These are phyloP conservation scores for Ehretia macrophylla DNA, from an alignment of 257 asterid genomes.

Conservation along the genomic window DNA sequence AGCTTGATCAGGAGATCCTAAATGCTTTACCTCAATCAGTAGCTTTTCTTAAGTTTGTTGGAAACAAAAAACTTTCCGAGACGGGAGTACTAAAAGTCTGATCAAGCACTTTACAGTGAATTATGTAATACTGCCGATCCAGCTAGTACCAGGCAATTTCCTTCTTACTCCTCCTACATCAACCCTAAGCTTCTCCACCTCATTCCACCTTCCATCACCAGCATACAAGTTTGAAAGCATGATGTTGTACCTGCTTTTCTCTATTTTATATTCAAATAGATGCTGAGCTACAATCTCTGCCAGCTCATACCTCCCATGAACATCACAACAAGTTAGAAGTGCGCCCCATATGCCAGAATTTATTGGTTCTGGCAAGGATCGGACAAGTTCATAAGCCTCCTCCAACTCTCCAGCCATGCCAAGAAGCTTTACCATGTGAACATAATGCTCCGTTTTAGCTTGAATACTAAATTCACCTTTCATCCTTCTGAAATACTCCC, in stretches of 20 bases:
- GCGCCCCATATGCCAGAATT: conserved; percentile 74
- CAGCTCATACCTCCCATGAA: conserved; percentile 41
- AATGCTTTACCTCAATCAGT: too few relatives aligned
- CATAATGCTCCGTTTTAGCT: conserved; percentile 58
- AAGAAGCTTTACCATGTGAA: conserved; percentile 80
- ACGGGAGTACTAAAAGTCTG: too few relatives aligned
- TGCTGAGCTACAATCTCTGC: conserved; percentile 37
- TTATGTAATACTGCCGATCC: conserved; percentile 25
- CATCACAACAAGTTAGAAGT: conserved; percentile 63
- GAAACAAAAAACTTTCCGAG: too few relatives aligned
- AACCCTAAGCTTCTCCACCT: conserved; percentile 54
- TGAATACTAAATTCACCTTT: conserved; percentile 38
- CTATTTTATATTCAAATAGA: conserved; percentile 26
- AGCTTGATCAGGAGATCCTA: too few relatives aligned
- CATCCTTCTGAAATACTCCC: conserved; percentile 50
- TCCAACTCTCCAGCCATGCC: conserved; percentile 68
- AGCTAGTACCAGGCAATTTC: conserved; percentile 61
- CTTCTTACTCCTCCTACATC: conserved; percentile 24
- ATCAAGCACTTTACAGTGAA: too few relatives aligned
- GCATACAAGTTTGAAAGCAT: conserved; percentile 75
- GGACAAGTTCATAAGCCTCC: conserved; percentile 59
- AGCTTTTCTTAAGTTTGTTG: too few relatives aligned
- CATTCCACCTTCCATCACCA: conserved; percentile 65
- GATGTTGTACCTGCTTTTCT: conserved; percentile 39
- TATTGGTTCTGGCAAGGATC: conserved; percentile 40